These are phyloP conservation scores for Paecilomyces variotii DNA, from an alignment of 2,329 filamentous ascomycete species.

Conservation along the genomic window DNA sequence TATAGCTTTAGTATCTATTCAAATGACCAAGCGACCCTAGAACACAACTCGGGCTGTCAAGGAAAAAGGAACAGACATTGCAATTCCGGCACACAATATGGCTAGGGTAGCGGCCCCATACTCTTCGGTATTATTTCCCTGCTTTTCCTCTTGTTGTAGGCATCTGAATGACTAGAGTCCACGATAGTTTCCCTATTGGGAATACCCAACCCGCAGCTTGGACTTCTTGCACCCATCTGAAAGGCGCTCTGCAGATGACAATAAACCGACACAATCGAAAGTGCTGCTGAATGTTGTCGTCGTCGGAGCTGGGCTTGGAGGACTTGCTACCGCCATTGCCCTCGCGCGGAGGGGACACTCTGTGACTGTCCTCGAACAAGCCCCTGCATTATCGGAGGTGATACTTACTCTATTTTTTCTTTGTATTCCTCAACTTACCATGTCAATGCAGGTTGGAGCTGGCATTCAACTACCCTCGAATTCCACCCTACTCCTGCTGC, in stretches of 20 bases:
- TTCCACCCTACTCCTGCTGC: constrained; percentile 20
- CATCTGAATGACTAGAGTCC: background rate
- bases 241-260: background rate
- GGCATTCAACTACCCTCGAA: constrained; percentile 37
- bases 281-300: constrained; percentile 16
- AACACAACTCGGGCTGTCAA: background rate
- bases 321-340: constrained; percentile 21
- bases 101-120: background rate
- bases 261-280: background rate
- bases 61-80: background rate
- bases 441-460: constrained; percentile 23
- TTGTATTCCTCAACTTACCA: background rate
- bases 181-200: background rate
- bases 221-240: background rate
- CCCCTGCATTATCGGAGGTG: constrained; percentile 33
- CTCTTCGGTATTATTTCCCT: background rate
- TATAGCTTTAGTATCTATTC: background rate
- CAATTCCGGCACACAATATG: background rate
- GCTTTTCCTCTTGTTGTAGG: background rate
- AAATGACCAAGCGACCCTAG: background rate
- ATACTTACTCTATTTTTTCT: background rate
- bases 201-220: background rate
- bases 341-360: constrained; percentile 16
- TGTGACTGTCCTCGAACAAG: constrained; percentile 21
- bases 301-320: constrained; percentile 23